Base-by-base conservation (phyloP, 768 basidiomycete species). In the Naganishia antarctica region DNA sequence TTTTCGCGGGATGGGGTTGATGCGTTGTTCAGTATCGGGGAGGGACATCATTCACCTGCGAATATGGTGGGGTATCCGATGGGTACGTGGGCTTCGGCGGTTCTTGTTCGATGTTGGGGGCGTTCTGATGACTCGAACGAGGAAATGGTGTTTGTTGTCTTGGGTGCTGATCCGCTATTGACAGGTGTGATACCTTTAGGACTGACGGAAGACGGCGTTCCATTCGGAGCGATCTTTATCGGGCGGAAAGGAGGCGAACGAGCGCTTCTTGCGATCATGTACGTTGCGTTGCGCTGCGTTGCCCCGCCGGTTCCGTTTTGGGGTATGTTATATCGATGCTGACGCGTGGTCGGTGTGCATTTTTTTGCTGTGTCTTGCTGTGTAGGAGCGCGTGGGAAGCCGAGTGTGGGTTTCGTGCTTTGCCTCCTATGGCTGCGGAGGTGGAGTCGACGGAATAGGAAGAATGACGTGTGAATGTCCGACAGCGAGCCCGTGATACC, bases 61-160 rank as follows among this genome's bases (percentile, higher is more conserved):
- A 64, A 64, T 50, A 69, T 67, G 68, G 60, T 63, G 1, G 68
- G 68, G 21, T 68, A 41, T 44, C 61, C 61, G 15, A 63, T 63
- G 37, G 61, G 61, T 63, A 23, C 31, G 61, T 34, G 5, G 48
- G 7, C 23, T 28, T 37, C 23, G n/a, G n/a, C n/a, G n/a, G n/a
- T n/a, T n/a, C n/a, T n/a, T 47, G 5, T 1, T 57, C 5, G 5
- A 32, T 23, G 6, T 8, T 2, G 7, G 16, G 37, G 16, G 12
- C 13, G 8, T 48, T 48, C 3, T 12, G 47, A 5, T 48, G 47
- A 23, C 51, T 31, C 28, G 21, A 16, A 8, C 8, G 37, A 40
- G 37, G n/a, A 23, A n/a, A n/a, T n/a, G n/a, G n/a, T n/a, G n/a
- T n/a, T n/a, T n/a, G n/a, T n/a, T n/a, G n/a, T n/a, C n/a, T n/a